A percentile compares a stretch with the other conserved stretches of the same genome.
phyloP scores from a whole-genome alignment of 352 stramenopile species.

The Pythium volutum region DNA sequence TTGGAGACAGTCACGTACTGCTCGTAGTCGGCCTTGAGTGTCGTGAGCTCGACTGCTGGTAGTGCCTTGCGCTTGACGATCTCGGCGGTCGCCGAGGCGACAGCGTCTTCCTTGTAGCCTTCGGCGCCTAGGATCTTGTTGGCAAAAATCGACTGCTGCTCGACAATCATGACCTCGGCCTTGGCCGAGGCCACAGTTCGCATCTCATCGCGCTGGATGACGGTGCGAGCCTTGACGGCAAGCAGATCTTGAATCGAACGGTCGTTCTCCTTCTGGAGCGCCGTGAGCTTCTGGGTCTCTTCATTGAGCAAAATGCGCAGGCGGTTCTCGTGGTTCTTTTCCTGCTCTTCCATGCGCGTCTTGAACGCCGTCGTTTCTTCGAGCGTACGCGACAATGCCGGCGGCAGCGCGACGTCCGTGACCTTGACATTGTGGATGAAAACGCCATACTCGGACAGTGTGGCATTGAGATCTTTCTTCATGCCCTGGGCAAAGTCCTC shows the following conservation, averaged over 20 bases:
- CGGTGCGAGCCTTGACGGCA: slow-evolving; percentile 57
- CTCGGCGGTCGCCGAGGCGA: slow-evolving; percentile 46
- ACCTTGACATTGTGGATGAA: slow-evolving; percentile 89
- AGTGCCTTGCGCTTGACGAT: slow-evolving; percentile 60
- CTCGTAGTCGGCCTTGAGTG: slow-evolving; percentile 55
- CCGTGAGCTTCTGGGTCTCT: slow-evolving; percentile 80
- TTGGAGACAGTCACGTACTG: slow-evolving; percentile 67
- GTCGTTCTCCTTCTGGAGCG: slow-evolving; percentile 78
- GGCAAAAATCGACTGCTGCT: slow-evolving; percentile 46
- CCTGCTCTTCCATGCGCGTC: slow-evolving; percentile 85
- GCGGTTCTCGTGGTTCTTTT: slow-evolving; percentile 89
- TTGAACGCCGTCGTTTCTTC: slow-evolving; percentile 86
- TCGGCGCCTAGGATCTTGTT: slow-evolving; percentile 75
- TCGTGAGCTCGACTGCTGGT: slow-evolving; percentile 53
- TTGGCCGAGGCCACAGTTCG: slow-evolving; percentile 72
- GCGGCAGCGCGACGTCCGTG: slow-evolving; percentile 74
- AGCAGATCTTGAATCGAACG: slow-evolving; percentile 70
- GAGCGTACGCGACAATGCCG: slow-evolving; percentile 57
- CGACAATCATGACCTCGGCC: slow-evolving; percentile 64
- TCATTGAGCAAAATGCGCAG: slow-evolving; percentile 81
- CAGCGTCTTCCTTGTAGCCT: slow-evolving; percentile 63
- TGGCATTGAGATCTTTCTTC: slow-evolving; percentile 81
- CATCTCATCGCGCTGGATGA: slow-evolving; percentile 79
- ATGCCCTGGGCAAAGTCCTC: slow-evolving; percentile 82
- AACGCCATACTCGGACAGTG: slow-evolving; percentile 66